These are phyloP conservation scores for Rosa lucieae DNA, from an alignment of 306 rosid genomes.

Conservation along the genomic window DNA sequence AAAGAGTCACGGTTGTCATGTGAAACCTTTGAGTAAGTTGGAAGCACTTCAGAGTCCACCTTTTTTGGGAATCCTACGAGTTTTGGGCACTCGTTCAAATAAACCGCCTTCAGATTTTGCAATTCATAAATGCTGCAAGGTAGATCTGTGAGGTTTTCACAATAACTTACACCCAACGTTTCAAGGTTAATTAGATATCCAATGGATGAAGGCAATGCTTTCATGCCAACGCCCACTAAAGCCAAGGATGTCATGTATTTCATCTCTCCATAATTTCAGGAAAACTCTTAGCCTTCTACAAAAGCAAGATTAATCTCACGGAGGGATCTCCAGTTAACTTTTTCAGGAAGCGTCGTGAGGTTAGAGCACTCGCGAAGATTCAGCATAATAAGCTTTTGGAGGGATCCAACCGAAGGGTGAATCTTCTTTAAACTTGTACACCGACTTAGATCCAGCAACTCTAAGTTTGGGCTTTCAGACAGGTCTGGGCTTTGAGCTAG, in stretches of 20 bases:
- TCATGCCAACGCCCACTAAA: background rate
- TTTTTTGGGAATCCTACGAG: background rate
- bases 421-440: background rate
- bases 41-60: background rate
- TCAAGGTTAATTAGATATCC: background rate
- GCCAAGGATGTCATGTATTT: no score
- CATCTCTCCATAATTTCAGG: slow-evolving; percentile 10
- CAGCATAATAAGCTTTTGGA: background rate
- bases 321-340: background rate
- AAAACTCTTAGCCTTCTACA: no score
- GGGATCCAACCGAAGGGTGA: background rate
- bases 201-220: background rate
- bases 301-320: no score
- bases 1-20: no score
- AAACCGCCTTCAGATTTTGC: fast-evolving
- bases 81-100: fast-evolving
- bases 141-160: background rate
- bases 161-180: fast-evolving
- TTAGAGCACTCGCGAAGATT: no score
- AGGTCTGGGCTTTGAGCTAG: background rate
- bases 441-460: background rate
- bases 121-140: background rate
- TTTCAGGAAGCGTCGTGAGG: no score
- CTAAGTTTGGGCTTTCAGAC: background rate
- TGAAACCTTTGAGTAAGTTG: no score